These are phyloP conservation scores for Phytophthora multivora DNA, from an alignment of 352 stramenopile species.

Conservation along the genomic window DNA sequence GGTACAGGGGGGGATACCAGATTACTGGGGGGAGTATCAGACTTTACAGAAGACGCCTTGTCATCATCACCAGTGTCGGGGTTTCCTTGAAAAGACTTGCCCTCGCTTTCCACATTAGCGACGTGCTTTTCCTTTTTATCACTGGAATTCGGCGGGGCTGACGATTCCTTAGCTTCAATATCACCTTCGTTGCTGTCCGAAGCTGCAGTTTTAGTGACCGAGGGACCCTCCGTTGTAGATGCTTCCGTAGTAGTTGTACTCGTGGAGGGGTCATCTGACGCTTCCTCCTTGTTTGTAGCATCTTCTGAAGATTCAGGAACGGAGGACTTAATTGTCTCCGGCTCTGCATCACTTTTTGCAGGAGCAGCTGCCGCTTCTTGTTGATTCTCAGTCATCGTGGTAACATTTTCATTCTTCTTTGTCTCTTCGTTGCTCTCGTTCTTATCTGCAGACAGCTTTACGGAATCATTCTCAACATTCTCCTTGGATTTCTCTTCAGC, in stretches of 20 bases:
- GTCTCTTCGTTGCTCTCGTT: slow-evolving; percentile 3
- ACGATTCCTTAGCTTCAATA: slow-evolving; percentile 1
- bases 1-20: neutral
- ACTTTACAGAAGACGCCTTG: neutral
- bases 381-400: neutral
- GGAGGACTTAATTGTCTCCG: slow-evolving; percentile 2
- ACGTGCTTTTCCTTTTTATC: neutral
- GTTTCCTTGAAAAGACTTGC: neutral
- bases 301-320: neutral
- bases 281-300: neutral
- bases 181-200: slow-evolving; percentile 4
- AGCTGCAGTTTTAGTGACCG: neutral
- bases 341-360: slow-evolving; percentile 4
- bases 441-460: neutral
- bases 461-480: neutral
- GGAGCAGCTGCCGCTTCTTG: neutral
- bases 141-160: slow-evolving; percentile 1
- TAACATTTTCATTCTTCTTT: slow-evolving; percentile 1
- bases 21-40: neutral
- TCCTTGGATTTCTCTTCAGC: slow-evolving; percentile 8
- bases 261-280: slow-evolving; percentile 1
- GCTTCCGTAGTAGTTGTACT: neutral
- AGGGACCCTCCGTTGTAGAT: slow-evolving; percentile 1
- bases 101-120: neutral
- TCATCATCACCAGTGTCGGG: slow-evolving; percentile 1